Conservation (phyloP, 2,329 filamentous ascomycete species). For the Alternaria sp. region DNA sequence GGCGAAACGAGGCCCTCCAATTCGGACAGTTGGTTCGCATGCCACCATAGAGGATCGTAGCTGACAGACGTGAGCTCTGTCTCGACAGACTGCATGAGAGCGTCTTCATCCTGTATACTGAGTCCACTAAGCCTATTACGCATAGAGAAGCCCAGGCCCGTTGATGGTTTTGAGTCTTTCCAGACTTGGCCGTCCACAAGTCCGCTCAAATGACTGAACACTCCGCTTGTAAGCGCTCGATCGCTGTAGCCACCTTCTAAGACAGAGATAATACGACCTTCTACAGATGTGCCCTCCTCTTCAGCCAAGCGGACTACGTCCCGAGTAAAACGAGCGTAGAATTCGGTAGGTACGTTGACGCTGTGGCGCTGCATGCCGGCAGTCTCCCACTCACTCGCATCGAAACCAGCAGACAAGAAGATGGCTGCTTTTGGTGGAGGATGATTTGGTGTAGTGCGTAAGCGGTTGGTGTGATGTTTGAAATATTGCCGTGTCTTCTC, state of each 20-base stretch:
- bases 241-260: conserved; percentile 97
- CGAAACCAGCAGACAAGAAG: conserved; percentile 95
- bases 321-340: conserved; percentile 88
- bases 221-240: conserved; percentile 84
- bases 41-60: conserved; percentile 59
- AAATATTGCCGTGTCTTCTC: conserved; percentile 83
- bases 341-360: conserved; percentile 95
- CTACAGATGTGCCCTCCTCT: conserved; percentile 77
- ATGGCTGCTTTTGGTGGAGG: conserved; percentile 81
- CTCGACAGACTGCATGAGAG: conserved; percentile 30
- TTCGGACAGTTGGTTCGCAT: conserved; percentile 42
- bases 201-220: conserved; percentile 88
- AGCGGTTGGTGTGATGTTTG: conserved; percentile 72
- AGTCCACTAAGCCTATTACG: conserved; percentile 59
- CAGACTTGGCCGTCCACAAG: conserved; percentile 67
- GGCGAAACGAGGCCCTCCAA: conserved; percentile 48
- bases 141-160: conserved; percentile 67
- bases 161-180: conserved; percentile 43
- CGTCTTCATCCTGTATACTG: conserved; percentile 39
- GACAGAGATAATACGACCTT: conserved; percentile 89
- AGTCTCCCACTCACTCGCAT: conserved; percentile 94
- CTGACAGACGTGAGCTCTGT: conserved; percentile 29
- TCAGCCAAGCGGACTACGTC: conserved; percentile 84
- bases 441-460: conserved; percentile 65
- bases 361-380: conserved; percentile 93